Evolutionary conservation across 2,329 filamentous ascomycete genomes (phyloP), one percentile per base, ranked within the genome.

Genomic region (Aspergillus sp.): DNA sequence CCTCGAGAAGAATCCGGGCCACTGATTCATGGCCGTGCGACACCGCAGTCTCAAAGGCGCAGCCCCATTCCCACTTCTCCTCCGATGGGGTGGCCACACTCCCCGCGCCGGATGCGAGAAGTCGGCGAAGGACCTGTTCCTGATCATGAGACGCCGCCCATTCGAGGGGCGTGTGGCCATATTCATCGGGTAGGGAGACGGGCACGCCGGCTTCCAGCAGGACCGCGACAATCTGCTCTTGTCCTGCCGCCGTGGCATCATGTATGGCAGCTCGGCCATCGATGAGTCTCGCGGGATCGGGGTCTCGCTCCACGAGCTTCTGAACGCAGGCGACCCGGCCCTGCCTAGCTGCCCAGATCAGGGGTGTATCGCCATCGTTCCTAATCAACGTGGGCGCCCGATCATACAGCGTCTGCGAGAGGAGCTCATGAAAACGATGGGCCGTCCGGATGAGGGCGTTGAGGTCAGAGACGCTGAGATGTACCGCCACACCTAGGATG

Each of bases 381-480:
- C 30, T 22, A 13, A 46, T 46, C 7, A 32, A 19, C 17, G 8
- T 19, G 10, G 26, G 2, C 13, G 44, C 47, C 2, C 32, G 36
- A 2, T 2, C 5, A 20, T 53, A 53, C 4, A 53, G 20, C 5
- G 10, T 11, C 5, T 44, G 13, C 16, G 44, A 45, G 6, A 54
- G 32, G 4, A 50, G 3, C 3, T 22, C 16, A 13, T 53, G 17
- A 14, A 50, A 44, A 5, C 24, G 26, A n/a, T 38, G 32, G 1
- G 52, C 47, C 4, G 52, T 45, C 6, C 26, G 36, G 9, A 48
- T 24, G 47, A 54, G 44, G 2, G 45, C 45, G 22, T 47, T 54
- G 30, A 54, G 43, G 36, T 51, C 32, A 7, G 20, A 17, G 11
- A 45, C 7, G 16, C n/a, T 22, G n/a, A 54, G 48, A 19, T 48